Evolutionary conservation across 257 asterid genomes (phyloP).

Genomic region (Salvia splendens): DNA sequence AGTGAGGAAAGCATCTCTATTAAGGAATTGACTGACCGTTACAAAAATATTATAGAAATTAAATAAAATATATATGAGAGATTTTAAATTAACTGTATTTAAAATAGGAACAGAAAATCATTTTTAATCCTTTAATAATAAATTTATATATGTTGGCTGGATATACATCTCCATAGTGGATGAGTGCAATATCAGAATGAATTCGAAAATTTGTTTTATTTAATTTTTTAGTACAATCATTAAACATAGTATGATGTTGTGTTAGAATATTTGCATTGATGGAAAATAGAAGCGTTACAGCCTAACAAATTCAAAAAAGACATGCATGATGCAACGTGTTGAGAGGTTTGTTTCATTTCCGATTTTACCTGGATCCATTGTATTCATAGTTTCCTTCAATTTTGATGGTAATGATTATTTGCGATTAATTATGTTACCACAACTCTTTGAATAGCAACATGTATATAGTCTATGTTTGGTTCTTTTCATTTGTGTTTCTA

Average conservation of each 20-base stretch:
- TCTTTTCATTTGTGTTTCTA: neutral
- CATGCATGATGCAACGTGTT: constrained; percentile 38
- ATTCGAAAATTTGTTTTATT: too few relatives aligned
- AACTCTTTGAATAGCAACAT: neutral
- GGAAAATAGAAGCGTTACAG: constrained; percentile 10
- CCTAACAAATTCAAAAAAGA: neutral
- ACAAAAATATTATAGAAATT: neutral
- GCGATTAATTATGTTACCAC: neutral
- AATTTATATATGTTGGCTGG: too few relatives aligned
- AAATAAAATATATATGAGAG: too few relatives aligned
- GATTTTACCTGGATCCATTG: constrained; percentile 18
- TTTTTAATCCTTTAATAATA: too few relatives aligned
- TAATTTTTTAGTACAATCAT: too few relatives aligned
- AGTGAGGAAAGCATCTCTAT: constrained; percentile 22
- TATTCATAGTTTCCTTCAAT: neutral
- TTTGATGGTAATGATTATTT: neutral
- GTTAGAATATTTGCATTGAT: neutral
- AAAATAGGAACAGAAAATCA: too few relatives aligned
- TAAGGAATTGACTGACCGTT: constrained; percentile 23
- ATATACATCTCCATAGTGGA: too few relatives aligned
- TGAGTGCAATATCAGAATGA: too few relatives aligned
- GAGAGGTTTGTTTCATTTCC: constrained; percentile 13
- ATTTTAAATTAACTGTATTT: too few relatives aligned
- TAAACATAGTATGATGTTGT: neutral
- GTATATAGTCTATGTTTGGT: neutral